Evolutionary conservation across 805 yeast species (phyloP), one percentile per base, ranked within the genome.

Genomic region (Kazachstania martiniae): DNA sequence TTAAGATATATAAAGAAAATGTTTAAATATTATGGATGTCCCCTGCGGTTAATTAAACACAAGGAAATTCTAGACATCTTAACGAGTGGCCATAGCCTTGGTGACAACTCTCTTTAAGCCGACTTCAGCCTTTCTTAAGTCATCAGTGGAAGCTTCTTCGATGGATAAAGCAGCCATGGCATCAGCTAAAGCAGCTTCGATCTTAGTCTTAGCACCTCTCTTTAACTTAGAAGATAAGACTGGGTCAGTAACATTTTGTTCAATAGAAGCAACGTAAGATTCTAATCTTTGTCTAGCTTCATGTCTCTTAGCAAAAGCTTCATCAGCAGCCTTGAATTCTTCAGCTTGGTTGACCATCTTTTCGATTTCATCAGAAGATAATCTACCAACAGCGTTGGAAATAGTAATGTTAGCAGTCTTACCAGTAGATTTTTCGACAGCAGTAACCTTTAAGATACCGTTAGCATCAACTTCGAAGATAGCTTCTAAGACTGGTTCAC

Each of bases 281-380:
- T 89, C 98, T 65, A 89, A 81, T 75, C 86, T 87, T 74, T 89
- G 96, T 75, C 87, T 89, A 63, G 94, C 91, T 77, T 91, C 97
- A 74, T 89, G 96, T 66, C 21, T 33, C 36, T 33, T 33, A 70
- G 97, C 93, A 82, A 89, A 91, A 58, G 94, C 95, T 63, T 89
- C 96, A 69, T 89, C 98, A 56, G 94, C 83, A 61, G 89, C 74
- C 85, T 89, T 89, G 94, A 86, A 91, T 70, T 84, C 84, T 73
- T 89, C 98, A 57, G 98, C 97, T 63, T 91, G 96, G 69, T 74
- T 74, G 62, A 89, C 91, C 94, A 33, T 33, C 36, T 33, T 33
- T 29, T 33, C 36, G 51, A 89, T 89, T 61, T 89, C 97, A 53
- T 84, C 86, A 61, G 87, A 74, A 42, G 96, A 80, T 63, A 89